phyloP scores from a whole-genome alignment of 1,284 basidiomycete species.

The Marasmius tenuissimus region DNA sequence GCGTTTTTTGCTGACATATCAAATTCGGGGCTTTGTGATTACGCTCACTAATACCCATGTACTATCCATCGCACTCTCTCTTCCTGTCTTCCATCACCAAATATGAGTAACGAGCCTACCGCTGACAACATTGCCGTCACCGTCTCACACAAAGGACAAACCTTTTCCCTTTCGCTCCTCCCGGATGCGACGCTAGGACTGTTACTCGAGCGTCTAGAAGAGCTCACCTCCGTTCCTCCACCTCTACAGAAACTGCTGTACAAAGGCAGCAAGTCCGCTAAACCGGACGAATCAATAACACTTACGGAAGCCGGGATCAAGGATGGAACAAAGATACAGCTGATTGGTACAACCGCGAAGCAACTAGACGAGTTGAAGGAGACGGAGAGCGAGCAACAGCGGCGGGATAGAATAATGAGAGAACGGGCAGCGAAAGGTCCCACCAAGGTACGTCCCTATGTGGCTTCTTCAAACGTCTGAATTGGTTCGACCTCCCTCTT shows the following conservation, averaged over 20 bases:
- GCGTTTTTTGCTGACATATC: no score
- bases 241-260: constrained; percentile 68
- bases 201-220: constrained; percentile 53
- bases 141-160: constrained; percentile 48
- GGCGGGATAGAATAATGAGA: constrained; percentile 54
- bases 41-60: background rate
- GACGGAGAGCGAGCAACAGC: constrained; percentile 56
- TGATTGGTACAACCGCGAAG: constrained; percentile 61
- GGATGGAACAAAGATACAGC: constrained; percentile 62
- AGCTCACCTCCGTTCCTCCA: constrained; percentile 63
- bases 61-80: background rate
- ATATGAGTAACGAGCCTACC: background rate
- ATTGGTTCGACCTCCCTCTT: background rate
- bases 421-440: constrained; percentile 58
- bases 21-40: background rate
- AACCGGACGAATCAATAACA: constrained; percentile 35
- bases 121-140: constrained; percentile 13
- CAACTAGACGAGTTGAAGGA: constrained; percentile 56
- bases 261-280: constrained; percentile 59
- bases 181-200: constrained; percentile 45
- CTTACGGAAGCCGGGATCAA: constrained; percentile 56
- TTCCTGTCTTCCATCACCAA: background rate
- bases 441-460: constrained; percentile 47
- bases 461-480: background rate
- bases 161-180: constrained; percentile 43